Conservation (phyloP, 345 rosid species). For the Salix viminalis region DNA sequence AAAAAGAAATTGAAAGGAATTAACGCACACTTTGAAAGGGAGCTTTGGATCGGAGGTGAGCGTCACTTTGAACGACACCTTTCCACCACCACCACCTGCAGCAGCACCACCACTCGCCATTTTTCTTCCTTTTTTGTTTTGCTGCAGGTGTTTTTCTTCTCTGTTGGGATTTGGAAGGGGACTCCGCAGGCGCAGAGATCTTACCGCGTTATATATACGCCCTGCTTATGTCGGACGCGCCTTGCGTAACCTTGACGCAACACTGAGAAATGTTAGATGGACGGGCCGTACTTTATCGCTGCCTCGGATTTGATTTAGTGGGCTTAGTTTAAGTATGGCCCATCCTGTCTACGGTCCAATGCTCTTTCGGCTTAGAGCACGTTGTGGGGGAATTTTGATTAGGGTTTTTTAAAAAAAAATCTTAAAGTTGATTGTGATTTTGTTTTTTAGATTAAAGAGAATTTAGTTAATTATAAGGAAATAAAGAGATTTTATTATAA, state of each 20-base stretch:
- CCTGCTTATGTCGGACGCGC: background rate
- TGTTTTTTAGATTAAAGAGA: no score
- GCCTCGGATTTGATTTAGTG: no score
- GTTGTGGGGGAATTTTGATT: no score
- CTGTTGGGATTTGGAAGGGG: background rate
- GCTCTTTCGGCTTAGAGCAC: no score
- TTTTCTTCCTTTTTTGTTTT: background rate
- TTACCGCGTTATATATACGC: background rate
- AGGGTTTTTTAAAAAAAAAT: no score
- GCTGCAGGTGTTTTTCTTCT: background rate
- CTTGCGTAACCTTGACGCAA: background rate
- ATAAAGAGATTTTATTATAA: no score
- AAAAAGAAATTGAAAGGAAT: background rate
- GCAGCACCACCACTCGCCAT: slow-evolving; percentile 50
- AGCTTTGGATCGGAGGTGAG: slow-evolving; percentile 98
- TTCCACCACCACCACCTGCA: slow-evolving; percentile 60
- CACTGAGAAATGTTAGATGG: no score
- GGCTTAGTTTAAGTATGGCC: no score
- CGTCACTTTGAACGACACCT: slow-evolving; percentile 90
- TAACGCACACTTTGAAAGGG: slow-evolving; percentile 85
- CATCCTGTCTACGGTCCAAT: no score
- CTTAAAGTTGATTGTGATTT: background rate
- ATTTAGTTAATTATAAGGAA: no score
- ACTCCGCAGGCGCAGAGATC: background rate
- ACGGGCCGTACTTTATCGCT: no score